Conservation (phyloP, 805 yeast genomes). For the Kuraishia cidri region DNA sequence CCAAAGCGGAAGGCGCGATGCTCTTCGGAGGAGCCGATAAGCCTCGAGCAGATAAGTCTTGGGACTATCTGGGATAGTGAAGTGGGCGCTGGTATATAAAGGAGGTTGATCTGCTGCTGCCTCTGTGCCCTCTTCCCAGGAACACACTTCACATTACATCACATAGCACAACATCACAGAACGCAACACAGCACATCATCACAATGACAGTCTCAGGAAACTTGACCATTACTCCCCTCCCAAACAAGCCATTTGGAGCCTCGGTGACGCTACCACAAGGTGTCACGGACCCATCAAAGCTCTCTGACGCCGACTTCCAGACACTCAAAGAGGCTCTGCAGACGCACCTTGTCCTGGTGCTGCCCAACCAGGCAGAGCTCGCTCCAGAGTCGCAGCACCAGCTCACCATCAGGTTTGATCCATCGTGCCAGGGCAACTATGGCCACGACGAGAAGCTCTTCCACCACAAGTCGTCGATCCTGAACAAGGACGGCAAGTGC, state of each 20-base stretch:
- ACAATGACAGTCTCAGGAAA: constrained; percentile 12
- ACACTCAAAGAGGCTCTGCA: constrained; percentile 55
- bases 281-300: constrained; percentile 63
- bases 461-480: constrained; percentile 55
- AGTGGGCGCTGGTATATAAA: too few species aligned
- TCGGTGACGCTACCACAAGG: constrained; percentile 53
- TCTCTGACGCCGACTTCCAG: constrained; percentile 59
- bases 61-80: too few species aligned
- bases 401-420: constrained; percentile 73
- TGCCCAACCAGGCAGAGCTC: constrained; percentile 63
- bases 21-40: too few species aligned
- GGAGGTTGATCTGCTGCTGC: too few species aligned
- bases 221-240: constrained; percentile 36
- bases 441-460: constrained; percentile 78
- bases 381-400: constrained; percentile 69
- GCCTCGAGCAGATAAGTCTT: too few species aligned
- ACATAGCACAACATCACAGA: too few species aligned
- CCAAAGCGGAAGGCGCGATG: too few species aligned
- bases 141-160: too few species aligned
- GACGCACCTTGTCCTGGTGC: constrained; percentile 60
- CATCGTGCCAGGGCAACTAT: constrained; percentile 57
- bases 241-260: constrained; percentile 60
- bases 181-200: too few species aligned
- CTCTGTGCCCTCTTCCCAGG: too few species aligned
- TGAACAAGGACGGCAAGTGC: constrained; percentile 72